Conservation (phyloP, 2,329 filamentous ascomycete species). For the Akanthomyces muscarius region DNA sequence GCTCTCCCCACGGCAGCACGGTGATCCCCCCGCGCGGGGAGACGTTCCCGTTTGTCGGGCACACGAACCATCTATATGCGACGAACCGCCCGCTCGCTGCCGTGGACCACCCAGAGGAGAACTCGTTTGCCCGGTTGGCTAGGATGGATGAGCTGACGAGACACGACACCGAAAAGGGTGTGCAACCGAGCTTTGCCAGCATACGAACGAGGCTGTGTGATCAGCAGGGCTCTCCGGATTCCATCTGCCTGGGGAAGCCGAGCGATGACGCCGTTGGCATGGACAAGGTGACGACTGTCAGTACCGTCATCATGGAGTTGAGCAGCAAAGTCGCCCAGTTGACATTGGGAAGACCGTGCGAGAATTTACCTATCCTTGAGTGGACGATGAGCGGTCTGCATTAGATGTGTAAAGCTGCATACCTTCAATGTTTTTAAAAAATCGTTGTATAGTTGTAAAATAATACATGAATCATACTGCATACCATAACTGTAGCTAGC, state of each 20-base stretch:
- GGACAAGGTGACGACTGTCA: slow-evolving; percentile 4
- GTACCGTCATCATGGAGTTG: neutral
- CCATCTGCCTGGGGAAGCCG: neutral
- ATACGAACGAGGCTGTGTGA: neutral
- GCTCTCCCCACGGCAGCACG: neutral
- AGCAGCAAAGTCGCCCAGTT: neutral
- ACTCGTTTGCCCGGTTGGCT: neutral
- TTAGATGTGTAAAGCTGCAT: neutral
- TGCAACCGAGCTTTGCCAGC: neutral
- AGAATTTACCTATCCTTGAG: neutral
- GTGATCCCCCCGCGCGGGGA: neutral
- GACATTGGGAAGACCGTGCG: neutral
- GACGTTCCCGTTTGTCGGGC: neutral
- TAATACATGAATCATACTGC: too few relatives aligned
- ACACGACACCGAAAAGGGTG: neutral
- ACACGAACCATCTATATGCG: neutral
- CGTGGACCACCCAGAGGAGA: neutral
- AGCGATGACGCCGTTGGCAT: neutral
- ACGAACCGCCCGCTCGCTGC: neutral
- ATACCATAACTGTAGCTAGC: too few relatives aligned
- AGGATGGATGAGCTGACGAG: neutral
- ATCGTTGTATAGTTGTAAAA: too few relatives aligned
- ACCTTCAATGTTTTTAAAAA: too few relatives aligned
- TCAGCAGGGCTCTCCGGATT: neutral
- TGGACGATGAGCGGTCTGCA: neutral